These are phyloP conservation scores for Leptosphaerulina australis DNA, from an alignment of 2,329 filamentous ascomycete genomes.

Conservation along the genomic window DNA sequence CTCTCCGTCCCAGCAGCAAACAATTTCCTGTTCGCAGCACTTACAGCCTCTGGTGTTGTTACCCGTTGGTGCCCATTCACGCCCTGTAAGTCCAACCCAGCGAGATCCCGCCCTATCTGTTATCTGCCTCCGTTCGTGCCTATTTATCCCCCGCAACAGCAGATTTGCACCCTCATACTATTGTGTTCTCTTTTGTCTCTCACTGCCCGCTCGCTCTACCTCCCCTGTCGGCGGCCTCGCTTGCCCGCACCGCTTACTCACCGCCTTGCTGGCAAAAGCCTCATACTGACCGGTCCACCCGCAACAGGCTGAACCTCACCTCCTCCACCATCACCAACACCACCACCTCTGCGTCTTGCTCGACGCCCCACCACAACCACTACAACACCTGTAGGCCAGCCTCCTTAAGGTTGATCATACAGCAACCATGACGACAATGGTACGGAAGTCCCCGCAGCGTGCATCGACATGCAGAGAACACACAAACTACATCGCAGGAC, in stretches of 20 bases:
- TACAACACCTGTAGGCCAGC: constrained; percentile 36
- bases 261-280: constrained; percentile 52
- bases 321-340: constrained; percentile 25
- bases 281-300: constrained; percentile 49
- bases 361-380: constrained; percentile 28
- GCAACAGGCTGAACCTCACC: constrained; percentile 46
- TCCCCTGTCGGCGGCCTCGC: constrained; percentile 26
- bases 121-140: constrained; percentile 23
- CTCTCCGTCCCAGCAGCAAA: constrained; percentile 23
- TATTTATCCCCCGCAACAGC: constrained; percentile 24
- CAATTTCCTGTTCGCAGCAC: constrained; percentile 21
- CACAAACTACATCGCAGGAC: constrained; percentile 18
- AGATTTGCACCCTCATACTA: not conserved
- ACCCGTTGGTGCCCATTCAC: constrained; percentile 47
- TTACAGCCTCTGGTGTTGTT: constrained; percentile 29
- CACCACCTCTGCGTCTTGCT: constrained; percentile 27
- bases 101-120: constrained; percentile 33
- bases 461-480: constrained; percentile 18
- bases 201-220: constrained; percentile 19
- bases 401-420: constrained; percentile 42
- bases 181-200: constrained; percentile 15
- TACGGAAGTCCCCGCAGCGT: constrained; percentile 52
- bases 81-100: constrained; percentile 46
- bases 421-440: constrained; percentile 67
- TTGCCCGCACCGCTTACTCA: constrained; percentile 48